These are phyloP conservation scores for Poronia punctata DNA, from an alignment of 495 filamentous ascomycete species.

Conservation along the genomic window DNA sequence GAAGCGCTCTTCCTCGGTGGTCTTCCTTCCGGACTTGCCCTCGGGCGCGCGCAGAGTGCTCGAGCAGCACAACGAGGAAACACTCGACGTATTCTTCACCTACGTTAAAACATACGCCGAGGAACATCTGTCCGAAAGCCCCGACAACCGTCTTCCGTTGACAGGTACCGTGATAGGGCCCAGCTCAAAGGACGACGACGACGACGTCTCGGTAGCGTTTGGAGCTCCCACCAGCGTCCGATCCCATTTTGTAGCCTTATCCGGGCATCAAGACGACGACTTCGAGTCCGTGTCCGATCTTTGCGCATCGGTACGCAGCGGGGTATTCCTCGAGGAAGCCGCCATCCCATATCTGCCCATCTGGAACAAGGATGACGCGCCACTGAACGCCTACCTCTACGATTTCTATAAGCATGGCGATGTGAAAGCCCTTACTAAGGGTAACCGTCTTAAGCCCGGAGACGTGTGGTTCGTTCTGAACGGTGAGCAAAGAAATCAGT, in stretches of 20 bases:
- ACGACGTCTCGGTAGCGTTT: too few species aligned
- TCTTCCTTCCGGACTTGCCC: slow-evolving; percentile 57
- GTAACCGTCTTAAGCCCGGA: slow-evolving; percentile 52
- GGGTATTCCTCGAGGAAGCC: slow-evolving; percentile 65
- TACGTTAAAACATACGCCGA: slow-evolving; percentile 64
- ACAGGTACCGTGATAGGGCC: slow-evolving; percentile 43
- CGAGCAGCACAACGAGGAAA: slow-evolving; percentile 53
- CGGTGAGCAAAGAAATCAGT: too few species aligned
- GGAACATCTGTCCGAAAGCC: slow-evolving; percentile 46
- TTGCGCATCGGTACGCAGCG: slow-evolving; percentile 51
- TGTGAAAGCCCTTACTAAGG: slow-evolving; percentile 42
- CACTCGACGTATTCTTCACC: slow-evolving; percentile 53
- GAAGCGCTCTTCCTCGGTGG: slow-evolving; percentile 18
- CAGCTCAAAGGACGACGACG: slow-evolving; percentile 3
- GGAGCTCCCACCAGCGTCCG: slow-evolving; percentile 43
- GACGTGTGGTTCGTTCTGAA: slow-evolving; percentile 64
- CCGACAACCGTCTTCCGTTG: slow-evolving; percentile 52
- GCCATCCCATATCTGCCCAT: slow-evolving; percentile 60
- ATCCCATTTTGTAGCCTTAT: slow-evolving; percentile 65
- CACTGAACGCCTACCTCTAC: slow-evolving; percentile 62
- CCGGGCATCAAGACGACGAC: slow-evolving; percentile 57
- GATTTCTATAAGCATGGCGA: slow-evolving; percentile 72
- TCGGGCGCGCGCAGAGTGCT: slow-evolving; percentile 48
- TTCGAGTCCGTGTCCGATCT: slow-evolving; percentile 59
- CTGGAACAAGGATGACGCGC: slow-evolving; percentile 43